A percentile compares a stretch with the other conserved stretches of the same genome.
These are phyloP conservation scores for Nitzschia putrida DNA, from an alignment of 108 stramenopile species.

Conservation along the genomic window DNA sequence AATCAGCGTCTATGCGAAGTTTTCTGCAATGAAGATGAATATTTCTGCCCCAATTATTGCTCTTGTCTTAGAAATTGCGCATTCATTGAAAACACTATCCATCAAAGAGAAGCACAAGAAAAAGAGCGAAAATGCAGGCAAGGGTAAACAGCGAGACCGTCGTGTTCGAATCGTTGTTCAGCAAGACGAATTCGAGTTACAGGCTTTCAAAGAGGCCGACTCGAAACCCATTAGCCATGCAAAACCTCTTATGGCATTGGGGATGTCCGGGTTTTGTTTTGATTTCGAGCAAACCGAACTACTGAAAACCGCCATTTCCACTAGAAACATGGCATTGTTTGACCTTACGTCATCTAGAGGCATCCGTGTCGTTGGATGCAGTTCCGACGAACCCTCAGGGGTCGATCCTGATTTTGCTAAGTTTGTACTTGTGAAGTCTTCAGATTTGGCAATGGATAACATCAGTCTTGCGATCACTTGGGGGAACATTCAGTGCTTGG, in stretches of 20 bases:
- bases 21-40: constrained; percentile 32
- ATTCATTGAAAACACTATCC: constrained; percentile 1
- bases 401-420: constrained; percentile 32
- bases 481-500: constrained; percentile 44
- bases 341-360: constrained; percentile 42
- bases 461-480: constrained; percentile 36
- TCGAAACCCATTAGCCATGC: constrained; percentile 31
- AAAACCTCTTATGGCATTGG: constrained; percentile 34
- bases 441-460: constrained; percentile 4
- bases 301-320: constrained; percentile 20
- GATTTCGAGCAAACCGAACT: constrained; percentile 23
- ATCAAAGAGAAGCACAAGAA: neutral
- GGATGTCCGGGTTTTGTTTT: constrained; percentile 19
- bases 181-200: constrained; percentile 22
- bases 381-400: neutral
- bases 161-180: constrained; percentile 4
- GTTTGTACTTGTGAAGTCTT: constrained; percentile 23
- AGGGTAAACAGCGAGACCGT: neutral
- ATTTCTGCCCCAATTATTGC: constrained; percentile 25
- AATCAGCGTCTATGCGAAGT: constrained; percentile 12
- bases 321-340: constrained; percentile 31
- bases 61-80: constrained; percentile 13
- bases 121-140: neutral
- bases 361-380: constrained; percentile 43
- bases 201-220: constrained; percentile 23